These are phyloP conservation scores for Spathaspora sp. DNA, from an alignment of 805 yeast genomes.

Conservation along the genomic window DNA sequence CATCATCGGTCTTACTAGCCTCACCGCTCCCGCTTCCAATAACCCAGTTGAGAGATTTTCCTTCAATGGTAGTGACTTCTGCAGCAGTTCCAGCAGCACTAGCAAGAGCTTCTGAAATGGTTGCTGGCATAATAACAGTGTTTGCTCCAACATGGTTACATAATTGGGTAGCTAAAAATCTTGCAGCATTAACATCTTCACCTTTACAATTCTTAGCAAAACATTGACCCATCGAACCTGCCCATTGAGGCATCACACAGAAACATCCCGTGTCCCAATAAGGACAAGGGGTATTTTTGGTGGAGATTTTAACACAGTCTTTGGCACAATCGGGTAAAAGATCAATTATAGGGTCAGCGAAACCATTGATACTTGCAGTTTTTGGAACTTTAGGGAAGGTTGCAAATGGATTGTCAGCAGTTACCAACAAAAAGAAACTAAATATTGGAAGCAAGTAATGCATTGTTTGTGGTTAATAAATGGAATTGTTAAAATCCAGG, in stretches of 20 bases:
- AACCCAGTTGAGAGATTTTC: constrained; percentile 6
- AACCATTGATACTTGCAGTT: constrained; percentile 46
- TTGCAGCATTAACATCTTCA: constrained; percentile 30
- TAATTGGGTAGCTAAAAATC: constrained; percentile 36
- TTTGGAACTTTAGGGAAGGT: constrained; percentile 46
- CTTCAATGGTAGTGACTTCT: constrained; percentile 11
- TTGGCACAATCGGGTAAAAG: constrained; percentile 40
- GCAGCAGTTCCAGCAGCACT: constrained; percentile 10
- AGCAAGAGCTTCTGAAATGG: constrained; percentile 14
- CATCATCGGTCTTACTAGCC: constrained; percentile 1
- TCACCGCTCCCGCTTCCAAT: constrained; percentile 4
- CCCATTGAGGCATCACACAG: constrained; percentile 45
- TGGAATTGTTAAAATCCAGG: no score
- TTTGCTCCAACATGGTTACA: constrained; percentile 42
- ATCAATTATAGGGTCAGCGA: constrained; percentile 41
- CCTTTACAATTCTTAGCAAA: constrained; percentile 35
- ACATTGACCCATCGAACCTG: constrained; percentile 39
- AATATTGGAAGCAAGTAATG: not conserved
- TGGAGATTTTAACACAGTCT: constrained; percentile 31
- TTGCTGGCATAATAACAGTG: constrained; percentile 39
- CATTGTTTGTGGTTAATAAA: not conserved
- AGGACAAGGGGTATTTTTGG: constrained; percentile 43
- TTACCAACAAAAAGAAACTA: constrained; percentile 1
- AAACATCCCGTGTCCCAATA: constrained; percentile 50
- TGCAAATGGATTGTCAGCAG: constrained; percentile 13